Base-by-base conservation (phyloP, 139 green algal species). In the Raphidocelis subcapitata region DNA sequence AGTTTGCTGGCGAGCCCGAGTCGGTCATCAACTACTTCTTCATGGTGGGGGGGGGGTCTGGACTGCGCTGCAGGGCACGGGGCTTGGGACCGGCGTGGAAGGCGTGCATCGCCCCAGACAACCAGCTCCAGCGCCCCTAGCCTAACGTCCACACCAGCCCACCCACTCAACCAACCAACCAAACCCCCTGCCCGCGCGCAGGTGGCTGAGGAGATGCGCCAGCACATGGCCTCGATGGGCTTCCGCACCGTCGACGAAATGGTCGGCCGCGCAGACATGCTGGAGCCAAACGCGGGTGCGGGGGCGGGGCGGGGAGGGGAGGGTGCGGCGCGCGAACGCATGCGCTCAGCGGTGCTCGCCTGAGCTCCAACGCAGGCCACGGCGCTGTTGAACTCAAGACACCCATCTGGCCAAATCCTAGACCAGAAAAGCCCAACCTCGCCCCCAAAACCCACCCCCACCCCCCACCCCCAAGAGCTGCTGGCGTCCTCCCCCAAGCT, bases 1-100 rank as follows among this genome's bases (percentile, higher is more conserved):
- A 98, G 92, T 98, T 98, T 80, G 82, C 77, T 12, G 93, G 93
- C 5, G 65, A 97, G 86, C 90, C 93, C 2, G 94, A 98, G 83
- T 78, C 96, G 69, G 94, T 98, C 35, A 93, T 98, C 81, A 98
- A 98, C 83, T 98, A 86, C 85, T 86, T 98, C 52, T 98, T 97
- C 85, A 94, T 98, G 89, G 85, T 98, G 62, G 41, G 41, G 41
- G 41, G 12, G 8, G 41, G 8, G 41, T 49, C 8, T 49, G 41
- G 41, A 49, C 8, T 20, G 12, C 8, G 41, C 59, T 23, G 52
- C 23, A 60, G 52, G 52, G 52, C 23, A 60, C 24, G 52, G 23
- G 52, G 52, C 52, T 60, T n/a, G n/a, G n/a, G n/a, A n/a, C n/a
- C n/a, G n/a, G n/a, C n/a, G n/a, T n/a, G n/a, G n/a, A n/a, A n/a